A percentile compares a stretch with the other conserved stretches of the same genome.
Conservation (phyloP, 1,139 yeast species). For the Pichia sp. region DNA sequence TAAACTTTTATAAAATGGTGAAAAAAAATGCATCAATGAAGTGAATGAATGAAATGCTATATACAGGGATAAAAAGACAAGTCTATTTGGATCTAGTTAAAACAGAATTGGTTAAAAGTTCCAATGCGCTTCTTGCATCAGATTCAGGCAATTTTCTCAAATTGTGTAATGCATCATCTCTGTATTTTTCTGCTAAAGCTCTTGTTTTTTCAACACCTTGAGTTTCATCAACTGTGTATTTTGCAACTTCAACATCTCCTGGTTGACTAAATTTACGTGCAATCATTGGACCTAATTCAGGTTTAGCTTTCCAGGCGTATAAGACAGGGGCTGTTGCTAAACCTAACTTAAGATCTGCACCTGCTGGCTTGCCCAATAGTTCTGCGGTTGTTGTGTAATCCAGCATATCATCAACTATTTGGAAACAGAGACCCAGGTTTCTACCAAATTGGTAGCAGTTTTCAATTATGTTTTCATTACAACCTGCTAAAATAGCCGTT, state of each 20-base stretch:
- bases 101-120: slow-evolving; percentile 75
- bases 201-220: slow-evolving; percentile 75
- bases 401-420: slow-evolving; percentile 90
- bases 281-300: slow-evolving; percentile 77
- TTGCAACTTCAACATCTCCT: slow-evolving; percentile 80
- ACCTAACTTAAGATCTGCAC: slow-evolving; percentile 90
- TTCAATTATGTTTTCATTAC: slow-evolving; percentile 66
- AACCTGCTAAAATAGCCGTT: slow-evolving; percentile 88
- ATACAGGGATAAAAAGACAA: background rate
- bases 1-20: too few relatives aligned
- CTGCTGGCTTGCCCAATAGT: slow-evolving; percentile 88
- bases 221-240: slow-evolving; percentile 63
- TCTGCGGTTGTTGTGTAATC: slow-evolving; percentile 85
- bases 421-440: slow-evolving; percentile 91
- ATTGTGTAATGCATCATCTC: slow-evolving; percentile 67
- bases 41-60: too few relatives aligned
- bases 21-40: too few relatives aligned
- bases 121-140: slow-evolving; percentile 84
- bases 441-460: slow-evolving; percentile 88
- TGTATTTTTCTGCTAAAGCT: slow-evolving; percentile 69
- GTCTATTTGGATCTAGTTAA: slow-evolving; percentile 49
- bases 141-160: slow-evolving; percentile 75
- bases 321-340: slow-evolving; percentile 95
- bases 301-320: slow-evolving; percentile 87
- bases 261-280: slow-evolving; percentile 72